Evolutionary conservation across 179 eudicot genomes (phyloP), one percentile per base, ranked within the genome.

Genomic region (Heliamphora pulchella): DNA sequence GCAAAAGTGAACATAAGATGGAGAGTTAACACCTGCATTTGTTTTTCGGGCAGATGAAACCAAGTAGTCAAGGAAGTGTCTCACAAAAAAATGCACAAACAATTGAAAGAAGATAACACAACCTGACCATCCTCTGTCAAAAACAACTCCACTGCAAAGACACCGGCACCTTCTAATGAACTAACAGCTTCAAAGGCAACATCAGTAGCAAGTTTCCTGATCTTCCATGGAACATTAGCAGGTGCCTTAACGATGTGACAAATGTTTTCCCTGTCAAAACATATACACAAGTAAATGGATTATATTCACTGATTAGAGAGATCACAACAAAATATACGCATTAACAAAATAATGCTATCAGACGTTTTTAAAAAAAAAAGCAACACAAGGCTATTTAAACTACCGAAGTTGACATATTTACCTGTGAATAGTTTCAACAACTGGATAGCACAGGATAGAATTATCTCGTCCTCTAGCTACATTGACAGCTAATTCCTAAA

Each of bases 371-470:
- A 57, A 15, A 50, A 65, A 65, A 66, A 17, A 71, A 50, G 46
- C 2, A 9, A 48, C 2, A 63, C 14, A 44, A 50, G 22, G 11
- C 50, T 66, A 5, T n/a, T 5, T 11, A 58, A 78, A 66, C 22
- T 41, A 78, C n/a, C 54, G 48, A 53, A 39, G 48, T 15, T 44
- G 17, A 53, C 22, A 71, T 78, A 41, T 89, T 80, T 87, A 90
- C 98, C 89, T 95, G 91, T 95, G 98, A 78, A 93, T 86, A 76
- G 98, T 96, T 88, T 96, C 99, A 80, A 93, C 98, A 78, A 86
- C 99, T 73, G 99, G 97, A 85, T 91, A 96, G 83, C 97, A 93
- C 18, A 82, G 55, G 71, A 88, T 84, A 76, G 96, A 89, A 81
- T 85, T 85, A 86, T 96, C 97, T 84, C 88, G 91, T 87, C 98